A percentile compares a stretch with the other conserved stretches of the same genome.
Conservation (phyloP, 768 basidiomycete genomes). For the Auricularia cornea region DNA sequence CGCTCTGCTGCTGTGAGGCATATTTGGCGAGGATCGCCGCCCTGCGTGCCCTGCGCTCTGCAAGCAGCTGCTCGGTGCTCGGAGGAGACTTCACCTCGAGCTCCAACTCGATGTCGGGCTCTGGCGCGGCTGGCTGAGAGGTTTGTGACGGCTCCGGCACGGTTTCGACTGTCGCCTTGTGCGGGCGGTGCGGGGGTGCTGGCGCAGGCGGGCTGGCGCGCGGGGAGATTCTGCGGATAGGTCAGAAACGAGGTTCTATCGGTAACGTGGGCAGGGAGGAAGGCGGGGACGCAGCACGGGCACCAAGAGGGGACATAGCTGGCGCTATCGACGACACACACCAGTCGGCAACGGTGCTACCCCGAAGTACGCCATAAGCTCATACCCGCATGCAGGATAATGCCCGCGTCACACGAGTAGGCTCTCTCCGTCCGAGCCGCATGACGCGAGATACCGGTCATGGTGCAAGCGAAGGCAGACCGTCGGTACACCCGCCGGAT, state of each 20-base stretch:
- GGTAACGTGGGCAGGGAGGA: conserved; percentile 6
- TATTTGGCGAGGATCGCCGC: conserved; percentile 79
- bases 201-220: conserved; percentile 25
- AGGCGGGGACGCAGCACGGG: too few relatives aligned
- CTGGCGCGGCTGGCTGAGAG: conserved; percentile 14
- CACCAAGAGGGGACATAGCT: too few relatives aligned
- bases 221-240: conserved; percentile 66
- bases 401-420: too few relatives aligned
- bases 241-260: conserved; percentile 9
- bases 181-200: conserved; percentile 8
- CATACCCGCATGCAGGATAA: too few relatives aligned
- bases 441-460: too few relatives aligned
- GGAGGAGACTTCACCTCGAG: conserved; percentile 38
- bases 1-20: conserved; percentile 25
- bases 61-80: conserved; percentile 56
- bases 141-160: background rate
- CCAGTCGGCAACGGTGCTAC: too few relatives aligned
- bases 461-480: too few relatives aligned
- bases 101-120: conserved; percentile 44
- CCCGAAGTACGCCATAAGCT: too few relatives aligned
- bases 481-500: too few relatives aligned
- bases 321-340: too few relatives aligned
- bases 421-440: too few relatives aligned
- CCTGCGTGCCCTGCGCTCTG: conserved; percentile 58
- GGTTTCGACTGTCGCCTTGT: conserved; percentile 15